These are phyloP conservation scores for Elsinoe australis DNA, from an alignment of 2,329 filamentous ascomycete genomes.

Conservation along the genomic window DNA sequence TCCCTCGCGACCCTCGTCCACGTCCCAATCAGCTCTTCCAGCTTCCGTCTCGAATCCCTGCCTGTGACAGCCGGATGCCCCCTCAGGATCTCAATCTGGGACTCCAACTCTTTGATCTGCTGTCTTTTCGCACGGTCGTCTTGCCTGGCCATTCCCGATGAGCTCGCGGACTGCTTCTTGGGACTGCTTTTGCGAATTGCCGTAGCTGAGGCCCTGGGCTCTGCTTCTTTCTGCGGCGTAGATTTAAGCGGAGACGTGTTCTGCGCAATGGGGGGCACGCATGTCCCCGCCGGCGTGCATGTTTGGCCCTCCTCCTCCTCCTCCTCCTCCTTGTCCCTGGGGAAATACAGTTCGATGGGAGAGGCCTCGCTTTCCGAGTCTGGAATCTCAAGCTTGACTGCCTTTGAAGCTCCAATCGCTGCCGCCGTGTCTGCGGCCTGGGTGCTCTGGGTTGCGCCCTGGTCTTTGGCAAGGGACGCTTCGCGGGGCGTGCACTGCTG, in stretches of 20 bases:
- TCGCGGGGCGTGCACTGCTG: no score
- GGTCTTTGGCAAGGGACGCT: no score
- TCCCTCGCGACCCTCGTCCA: constrained; percentile 55
- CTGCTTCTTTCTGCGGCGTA: no score
- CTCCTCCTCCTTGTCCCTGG: constrained; percentile 7
- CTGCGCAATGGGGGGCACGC: no score
- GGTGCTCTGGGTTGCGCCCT: neutral
- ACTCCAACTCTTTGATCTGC: constrained; percentile 35
- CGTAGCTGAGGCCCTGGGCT: no score
- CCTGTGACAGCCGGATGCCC: constrained; percentile 48
- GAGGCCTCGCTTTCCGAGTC: constrained; percentile 15
- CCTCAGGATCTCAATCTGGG: constrained; percentile 44
- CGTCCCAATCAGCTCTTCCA: constrained; percentile 49
- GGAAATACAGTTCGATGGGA: constrained; percentile 1
- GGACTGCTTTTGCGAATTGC: no score
- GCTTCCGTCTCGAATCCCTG: constrained; percentile 44
- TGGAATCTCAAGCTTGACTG: neutral
- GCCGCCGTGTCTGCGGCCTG: neutral
- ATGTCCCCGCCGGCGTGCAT: neutral
- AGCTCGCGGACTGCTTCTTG: no score
- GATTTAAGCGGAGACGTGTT: no score
- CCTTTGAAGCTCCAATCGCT: neutral
- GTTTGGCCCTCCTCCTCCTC: neutral
- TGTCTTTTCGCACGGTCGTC: neutral
- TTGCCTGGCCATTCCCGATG: no score